Evolutionary conservation across 2,329 filamentous ascomycete species (phyloP).

Genomic region (Didymella arachidicola): DNA sequence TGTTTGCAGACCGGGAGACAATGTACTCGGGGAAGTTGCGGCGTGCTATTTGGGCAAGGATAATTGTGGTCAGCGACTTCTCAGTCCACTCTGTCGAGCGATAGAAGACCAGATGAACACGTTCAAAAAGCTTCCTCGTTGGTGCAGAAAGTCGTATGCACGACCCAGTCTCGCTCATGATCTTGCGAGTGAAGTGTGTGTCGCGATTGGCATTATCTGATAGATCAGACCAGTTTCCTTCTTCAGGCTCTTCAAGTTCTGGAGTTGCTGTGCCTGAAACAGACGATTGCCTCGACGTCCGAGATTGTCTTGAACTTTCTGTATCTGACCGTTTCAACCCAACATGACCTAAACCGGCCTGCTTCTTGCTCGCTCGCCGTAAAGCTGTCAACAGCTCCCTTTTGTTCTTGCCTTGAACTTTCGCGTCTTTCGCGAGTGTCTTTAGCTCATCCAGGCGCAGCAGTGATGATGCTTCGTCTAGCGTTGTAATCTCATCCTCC

Average conservation of each 20-base stretch:
- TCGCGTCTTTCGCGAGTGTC: conserved; percentile 81
- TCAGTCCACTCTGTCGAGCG: conserved; percentile 97
- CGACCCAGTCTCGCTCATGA: conserved; percentile 77
- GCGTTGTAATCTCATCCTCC: conserved; percentile 72
- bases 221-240: conserved; percentile 48
- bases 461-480: conserved; percentile 84
- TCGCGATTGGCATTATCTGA: conserved; percentile 68
- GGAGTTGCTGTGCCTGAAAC: conserved; percentile 46
- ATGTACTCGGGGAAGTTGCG: conserved; percentile 90
- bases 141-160: conserved; percentile 81
- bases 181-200: conserved; percentile 77
- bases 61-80: conserved; percentile 93
- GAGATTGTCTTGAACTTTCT: conserved; percentile 62
- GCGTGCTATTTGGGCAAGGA: conserved; percentile 86
- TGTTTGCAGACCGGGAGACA: conserved; percentile 86
- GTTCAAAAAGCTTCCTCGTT: conserved; percentile 83
- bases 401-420: conserved; percentile 88
- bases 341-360: conserved; percentile 76
- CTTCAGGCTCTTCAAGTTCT: conserved; percentile 46
- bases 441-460: conserved; percentile 91
- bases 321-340: conserved; percentile 71
- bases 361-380: conserved; percentile 74
- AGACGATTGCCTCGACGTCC: conserved; percentile 59
- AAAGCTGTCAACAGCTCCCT: conserved; percentile 78
- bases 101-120: conserved; percentile 95